Evolutionary conservation across 2,329 filamentous ascomycete genomes (phyloP).

Genomic region (Septoria linicola): DNA sequence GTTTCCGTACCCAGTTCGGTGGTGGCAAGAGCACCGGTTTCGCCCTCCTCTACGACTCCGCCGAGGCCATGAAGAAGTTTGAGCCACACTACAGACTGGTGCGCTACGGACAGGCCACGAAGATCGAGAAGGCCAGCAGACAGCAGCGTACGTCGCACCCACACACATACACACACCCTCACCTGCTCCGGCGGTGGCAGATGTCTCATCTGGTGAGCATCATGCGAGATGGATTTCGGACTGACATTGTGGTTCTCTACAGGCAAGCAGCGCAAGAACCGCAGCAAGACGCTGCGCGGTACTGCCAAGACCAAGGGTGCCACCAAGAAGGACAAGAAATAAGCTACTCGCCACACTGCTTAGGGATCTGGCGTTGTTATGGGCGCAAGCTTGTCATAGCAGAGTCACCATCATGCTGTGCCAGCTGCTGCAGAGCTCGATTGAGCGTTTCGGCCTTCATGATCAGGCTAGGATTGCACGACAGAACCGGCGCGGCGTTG

Average conservation of each 20-base stretch:
- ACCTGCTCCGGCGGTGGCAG: conserved; percentile 10
- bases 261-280: conserved; percentile 99
- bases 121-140: conserved; percentile 96
- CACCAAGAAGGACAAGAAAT: conserved; percentile 80
- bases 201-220: conserved; percentile 16
- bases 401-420: conserved; percentile 10
- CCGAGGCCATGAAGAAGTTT: conserved; percentile 99
- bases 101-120: conserved; percentile 84
- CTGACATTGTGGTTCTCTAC: conserved; percentile 39
- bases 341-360: conserved; percentile 28
- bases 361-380: conserved; percentile 17
- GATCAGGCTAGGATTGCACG: conserved; percentile 13
- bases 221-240: conserved; percentile 15
- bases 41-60: conserved; percentile 96
- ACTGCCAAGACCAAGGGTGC: conserved; percentile 98
- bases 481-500: conserved; percentile 29
- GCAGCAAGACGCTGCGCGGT: conserved; percentile 96
- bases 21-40: conserved; percentile 99
- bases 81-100: conserved; percentile 97
- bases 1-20: conserved; percentile 98
- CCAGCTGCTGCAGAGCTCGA: conserved; percentile 23
- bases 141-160: conserved; percentile 85
- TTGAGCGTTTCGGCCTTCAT: conserved; percentile 23
- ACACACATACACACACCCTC: conserved; percentile 18
- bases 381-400: conserved; percentile 14